Percentiles rank a stretch among this genome's conserved stretches.
These are phyloP conservation scores for Elongisporangium prolatum DNA, from an alignment of 352 stramenopile genomes.

Conservation along the genomic window DNA sequence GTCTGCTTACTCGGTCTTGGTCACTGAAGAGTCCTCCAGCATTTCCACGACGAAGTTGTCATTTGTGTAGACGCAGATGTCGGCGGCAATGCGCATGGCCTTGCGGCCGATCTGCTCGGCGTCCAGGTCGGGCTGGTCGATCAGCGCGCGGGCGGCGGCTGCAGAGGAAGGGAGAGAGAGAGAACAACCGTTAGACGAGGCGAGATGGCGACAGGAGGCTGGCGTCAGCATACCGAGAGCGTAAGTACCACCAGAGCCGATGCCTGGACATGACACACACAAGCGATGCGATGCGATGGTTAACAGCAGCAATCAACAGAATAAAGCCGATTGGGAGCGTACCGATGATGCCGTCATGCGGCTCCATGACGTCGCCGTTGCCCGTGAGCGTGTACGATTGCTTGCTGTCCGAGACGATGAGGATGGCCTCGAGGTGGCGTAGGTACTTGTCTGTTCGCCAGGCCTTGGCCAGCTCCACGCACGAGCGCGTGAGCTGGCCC, in stretches of 20 bases:
- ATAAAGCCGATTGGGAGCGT: no score
- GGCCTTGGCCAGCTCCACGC: slow-evolving; percentile 98
- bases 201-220: slow-evolving; percentile 5
- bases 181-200: slow-evolving; percentile 1
- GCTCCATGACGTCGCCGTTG: slow-evolving; percentile 98
- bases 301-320: no score
- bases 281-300: no score
- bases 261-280: slow-evolving; percentile 26
- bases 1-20: slow-evolving; percentile 21
- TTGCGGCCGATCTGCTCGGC: slow-evolving; percentile 93
- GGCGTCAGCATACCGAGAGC: slow-evolving; percentile 76
- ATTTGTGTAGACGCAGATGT: slow-evolving; percentile 99
- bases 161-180: slow-evolving; percentile 2
- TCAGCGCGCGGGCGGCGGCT: slow-evolving; percentile 95
- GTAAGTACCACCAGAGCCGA: slow-evolving; percentile 92
- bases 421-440: slow-evolving; percentile 89
- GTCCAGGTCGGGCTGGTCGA: slow-evolving; percentile 90
- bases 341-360: slow-evolving; percentile 94
- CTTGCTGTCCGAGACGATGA: slow-evolving; percentile 95
- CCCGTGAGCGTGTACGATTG: slow-evolving; percentile 97
- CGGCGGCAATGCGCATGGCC: slow-evolving; percentile 94
- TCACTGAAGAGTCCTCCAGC: slow-evolving; percentile 45
- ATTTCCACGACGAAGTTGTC: slow-evolving; percentile 95
- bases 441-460: slow-evolving; percentile 99
- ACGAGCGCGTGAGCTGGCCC: slow-evolving; percentile 94